Evolutionary conservation across 1,284 basidiomycete species (phyloP).

Genomic region (Entoloma clypeatum): DNA sequence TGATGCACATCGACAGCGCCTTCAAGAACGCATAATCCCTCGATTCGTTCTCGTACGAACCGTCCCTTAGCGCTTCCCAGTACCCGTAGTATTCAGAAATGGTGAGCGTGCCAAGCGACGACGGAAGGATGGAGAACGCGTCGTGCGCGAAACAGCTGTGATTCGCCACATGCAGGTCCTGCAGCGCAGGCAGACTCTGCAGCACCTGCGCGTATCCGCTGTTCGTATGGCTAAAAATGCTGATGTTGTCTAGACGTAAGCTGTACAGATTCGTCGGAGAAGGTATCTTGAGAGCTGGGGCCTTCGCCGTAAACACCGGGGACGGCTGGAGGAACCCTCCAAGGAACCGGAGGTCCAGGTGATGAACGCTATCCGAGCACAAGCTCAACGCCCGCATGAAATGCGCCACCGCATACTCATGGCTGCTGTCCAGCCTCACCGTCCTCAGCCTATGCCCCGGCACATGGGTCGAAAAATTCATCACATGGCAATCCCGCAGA

Average conservation of each 20-base stretch:
- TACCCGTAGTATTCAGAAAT: slow-evolving; percentile 23
- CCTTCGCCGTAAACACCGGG: slow-evolving; percentile 17
- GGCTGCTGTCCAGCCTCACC: slow-evolving; percentile 25
- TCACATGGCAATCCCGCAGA: slow-evolving; percentile 24
- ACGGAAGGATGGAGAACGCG: slow-evolving; percentile 23
- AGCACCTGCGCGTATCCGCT: slow-evolving; percentile 23
- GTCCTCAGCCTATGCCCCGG: slow-evolving; percentile 22
- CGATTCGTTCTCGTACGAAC: slow-evolving; percentile 6
- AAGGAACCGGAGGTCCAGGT: slow-evolving; percentile 26
- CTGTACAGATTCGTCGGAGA: slow-evolving; percentile 16
- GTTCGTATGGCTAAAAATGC: slow-evolving; percentile 21
- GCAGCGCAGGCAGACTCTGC: slow-evolving; percentile 19
- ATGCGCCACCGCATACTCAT: slow-evolving; percentile 22
- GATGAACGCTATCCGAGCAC: slow-evolving; percentile 19
- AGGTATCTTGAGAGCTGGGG: slow-evolving; percentile 2
- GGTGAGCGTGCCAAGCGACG: slow-evolving; percentile 16
- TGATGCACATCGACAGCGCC: slow-evolving; percentile 17
- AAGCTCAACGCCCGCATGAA: slow-evolving; percentile 21
- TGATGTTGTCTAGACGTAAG: slow-evolving; percentile 26
- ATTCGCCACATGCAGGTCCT: slow-evolving; percentile 24
- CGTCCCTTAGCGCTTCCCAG: slow-evolving; percentile 18
- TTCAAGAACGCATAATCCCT: slow-evolving; percentile 19
- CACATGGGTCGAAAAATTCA: slow-evolving; percentile 19
- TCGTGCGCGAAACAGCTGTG: slow-evolving; percentile 19
- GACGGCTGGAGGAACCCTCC: slow-evolving; percentile 25